Base-by-base conservation (phyloP, 148 eudicot species). In the Nepenthes gracilis region DNA sequence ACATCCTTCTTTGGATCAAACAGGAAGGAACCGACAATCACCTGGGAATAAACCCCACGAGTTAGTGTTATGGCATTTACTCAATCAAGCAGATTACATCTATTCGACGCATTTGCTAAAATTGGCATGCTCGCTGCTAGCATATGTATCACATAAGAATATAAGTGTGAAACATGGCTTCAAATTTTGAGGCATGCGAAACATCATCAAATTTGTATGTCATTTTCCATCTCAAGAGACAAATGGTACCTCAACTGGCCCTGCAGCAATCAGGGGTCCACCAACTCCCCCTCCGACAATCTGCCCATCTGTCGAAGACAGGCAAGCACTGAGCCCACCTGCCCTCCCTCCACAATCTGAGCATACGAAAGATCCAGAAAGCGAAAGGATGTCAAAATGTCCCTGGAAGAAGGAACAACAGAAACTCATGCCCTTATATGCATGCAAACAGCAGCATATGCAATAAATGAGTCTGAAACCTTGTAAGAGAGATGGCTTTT, bases 261-360 rank as follows among this genome's bases (percentile, higher is more conserved):
- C 85, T 54, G 86, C 86, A 69, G 95, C 95, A 63, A 74, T 72
- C n/a, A 87, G 64, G 54, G 95, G 87, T n/a, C 95, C 95, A 66
- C 84, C 83, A 35, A 87, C 71, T n/a, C 83, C 86, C 47, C 95
- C 95, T 55, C 95, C 95, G 51, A 87, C 68, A 40, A 84, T 77
- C 62, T 77, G 78, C 9, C 95, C 95, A 63, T 78, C 72, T 49
- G 71, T 40, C 38, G 73, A 72, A 61, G 75, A 67, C 38, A 86
- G 74, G 64, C 85, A 86, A n/a, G 81, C 85, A 74, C 89, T 79
- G 33, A 86, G 73, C 11, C 89, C 95, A 54, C 95, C 95, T 32
- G 83, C 77, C 61, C 77, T 79, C 12, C 79, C 85, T 35, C 89
- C 95, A 35, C 56, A 75, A 63, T 86, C 87, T 50, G 77, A 72